Evolutionary conservation across 371 early-diverging fungal species (phyloP).

Genomic region (Chytridium lagenaria): DNA sequence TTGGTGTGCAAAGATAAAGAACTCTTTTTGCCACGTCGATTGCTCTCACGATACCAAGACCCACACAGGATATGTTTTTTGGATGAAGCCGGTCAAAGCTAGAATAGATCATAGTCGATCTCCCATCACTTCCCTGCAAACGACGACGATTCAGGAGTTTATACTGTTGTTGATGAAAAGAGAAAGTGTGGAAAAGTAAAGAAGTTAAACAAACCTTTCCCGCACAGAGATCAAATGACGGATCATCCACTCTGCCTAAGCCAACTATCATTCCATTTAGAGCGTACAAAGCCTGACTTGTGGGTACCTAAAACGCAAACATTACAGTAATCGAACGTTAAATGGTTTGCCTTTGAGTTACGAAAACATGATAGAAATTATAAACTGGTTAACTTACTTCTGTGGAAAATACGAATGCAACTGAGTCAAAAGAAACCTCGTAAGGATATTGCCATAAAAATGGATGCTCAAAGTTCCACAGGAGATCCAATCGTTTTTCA

Average conservation of each 20-base stretch:
- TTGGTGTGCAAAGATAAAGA: slow-evolving; percentile 69
- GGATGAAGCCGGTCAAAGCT: background rate
- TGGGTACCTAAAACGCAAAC: slow-evolving; percentile 57
- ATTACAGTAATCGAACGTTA: no score
- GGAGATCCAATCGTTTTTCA: slow-evolving; percentile 19
- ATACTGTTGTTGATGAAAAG: no score
- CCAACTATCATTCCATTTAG: slow-evolving; percentile 79
- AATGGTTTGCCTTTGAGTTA: no score
- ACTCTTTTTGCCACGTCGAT: slow-evolving; percentile 67
- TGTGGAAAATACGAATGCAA: slow-evolving; percentile 59
- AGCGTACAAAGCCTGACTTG: slow-evolving; percentile 72
- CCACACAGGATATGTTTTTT: slow-evolving; percentile 63
- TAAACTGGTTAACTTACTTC: slow-evolving; percentile 56
- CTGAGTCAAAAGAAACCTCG: background rate
- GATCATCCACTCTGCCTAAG: slow-evolving; percentile 35
- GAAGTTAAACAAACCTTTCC: background rate
- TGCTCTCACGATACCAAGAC: slow-evolving; percentile 75
- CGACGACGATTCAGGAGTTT: no score
- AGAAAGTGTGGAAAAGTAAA: background rate
- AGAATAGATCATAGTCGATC: background rate
- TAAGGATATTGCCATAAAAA: slow-evolving; percentile 35
- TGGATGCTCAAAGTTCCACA: slow-evolving; percentile 66
- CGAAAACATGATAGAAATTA: background rate
- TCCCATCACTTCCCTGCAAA: no score
- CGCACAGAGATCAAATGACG: background rate